These are phyloP conservation scores for Schrenkiella parvula DNA, from an alignment of 345 rosid genomes.

Conservation along the genomic window DNA sequence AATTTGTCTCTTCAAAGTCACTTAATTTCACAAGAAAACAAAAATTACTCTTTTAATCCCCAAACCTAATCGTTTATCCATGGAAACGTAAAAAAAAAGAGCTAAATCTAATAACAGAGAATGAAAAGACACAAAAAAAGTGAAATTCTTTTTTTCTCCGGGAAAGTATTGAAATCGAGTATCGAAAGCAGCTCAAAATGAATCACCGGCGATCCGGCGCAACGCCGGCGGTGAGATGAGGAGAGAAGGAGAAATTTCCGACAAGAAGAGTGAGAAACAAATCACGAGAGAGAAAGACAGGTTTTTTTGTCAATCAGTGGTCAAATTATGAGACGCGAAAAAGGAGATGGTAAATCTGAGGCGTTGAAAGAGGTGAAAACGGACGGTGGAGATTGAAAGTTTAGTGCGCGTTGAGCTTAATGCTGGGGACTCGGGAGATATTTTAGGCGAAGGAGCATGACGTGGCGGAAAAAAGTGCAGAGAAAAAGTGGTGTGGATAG, in stretches of 20 bases:
- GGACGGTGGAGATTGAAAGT: constrained; percentile 29
- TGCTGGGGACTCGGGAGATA: not conserved
- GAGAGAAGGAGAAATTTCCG: constrained; percentile 9
- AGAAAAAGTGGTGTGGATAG: constrained; percentile 35
- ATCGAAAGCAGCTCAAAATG: not conserved
- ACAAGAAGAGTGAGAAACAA: constrained; percentile 8
- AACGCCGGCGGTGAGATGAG: constrained; percentile 9
- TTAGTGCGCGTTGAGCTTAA: constrained; percentile 20
- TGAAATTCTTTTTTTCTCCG: not conserved
- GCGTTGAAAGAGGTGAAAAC: constrained; percentile 2
- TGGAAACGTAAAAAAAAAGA: not conserved
- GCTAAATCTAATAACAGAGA: constrained; percentile 8
- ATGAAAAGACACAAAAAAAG: not conserved
- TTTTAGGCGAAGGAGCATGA: constrained; percentile 21
- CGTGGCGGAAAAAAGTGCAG: constrained; percentile 45
- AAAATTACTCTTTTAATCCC: constrained; percentile 6
- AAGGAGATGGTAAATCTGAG: constrained; percentile 11
- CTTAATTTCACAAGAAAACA: constrained; percentile 6
- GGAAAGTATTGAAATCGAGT: not conserved
- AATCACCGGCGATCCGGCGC: constrained; percentile 27
- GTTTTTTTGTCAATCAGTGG: not conserved
- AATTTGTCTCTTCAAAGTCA: constrained; percentile 7
- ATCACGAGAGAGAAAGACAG: not conserved
- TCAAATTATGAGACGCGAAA: constrained; percentile 20
- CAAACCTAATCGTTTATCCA: constrained; percentile 13